Conservation (phyloP, 2,329 filamentous ascomycete genomes). For the Verticillium nonalfalfae region DNA sequence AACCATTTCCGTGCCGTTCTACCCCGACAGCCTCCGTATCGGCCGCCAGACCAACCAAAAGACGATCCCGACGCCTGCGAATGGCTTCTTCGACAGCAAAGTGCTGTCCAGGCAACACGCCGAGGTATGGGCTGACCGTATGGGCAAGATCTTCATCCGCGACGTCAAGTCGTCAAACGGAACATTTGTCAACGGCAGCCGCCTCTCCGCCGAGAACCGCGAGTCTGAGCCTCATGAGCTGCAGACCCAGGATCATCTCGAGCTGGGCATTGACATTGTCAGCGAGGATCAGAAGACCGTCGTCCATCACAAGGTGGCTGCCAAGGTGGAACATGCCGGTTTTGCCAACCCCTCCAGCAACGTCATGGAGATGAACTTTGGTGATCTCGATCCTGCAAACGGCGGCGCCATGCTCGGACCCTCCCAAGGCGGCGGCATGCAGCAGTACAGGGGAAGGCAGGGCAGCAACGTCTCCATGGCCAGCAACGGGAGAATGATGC, state of each 20-base stretch:
- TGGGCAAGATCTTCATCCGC: conserved; percentile 90
- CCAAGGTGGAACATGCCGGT: conserved; percentile 92
- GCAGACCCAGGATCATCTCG: conserved; percentile 83
- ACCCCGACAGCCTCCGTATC: conserved; percentile 89
- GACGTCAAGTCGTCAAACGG: conserved; percentile 99
- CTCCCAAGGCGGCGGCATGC: conserved; percentile 44
- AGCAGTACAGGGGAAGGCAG: conserved; percentile 64
- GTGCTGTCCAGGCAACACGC: conserved; percentile 94
- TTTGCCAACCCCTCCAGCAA: conserved; percentile 70
- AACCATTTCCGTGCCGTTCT: conserved; percentile 87
- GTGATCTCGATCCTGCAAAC: conserved; percentile 79
- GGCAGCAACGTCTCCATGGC: conserved; percentile 60
- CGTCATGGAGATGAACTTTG: conserved; percentile 83
- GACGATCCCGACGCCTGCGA: conserved; percentile 81
- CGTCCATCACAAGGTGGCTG: conserved; percentile 96
- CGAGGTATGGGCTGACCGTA: conserved; percentile 81
- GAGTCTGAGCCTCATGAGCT: conserved; percentile 95
- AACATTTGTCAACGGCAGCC: conserved; percentile 91
- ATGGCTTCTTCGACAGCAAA: conserved; percentile 98
- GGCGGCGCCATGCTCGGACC: conserved; percentile 65
- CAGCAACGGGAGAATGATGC: conserved; percentile 56
- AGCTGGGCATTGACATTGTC: conserved; percentile 96
- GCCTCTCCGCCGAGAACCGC: conserved; percentile 87
- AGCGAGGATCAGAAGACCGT: conserved; percentile 98
- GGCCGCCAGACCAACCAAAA: conserved; percentile 97